Conservation (phyloP, 2,329 filamentous ascomycete species). For the Aspergillus oerlinghausenensis region DNA sequence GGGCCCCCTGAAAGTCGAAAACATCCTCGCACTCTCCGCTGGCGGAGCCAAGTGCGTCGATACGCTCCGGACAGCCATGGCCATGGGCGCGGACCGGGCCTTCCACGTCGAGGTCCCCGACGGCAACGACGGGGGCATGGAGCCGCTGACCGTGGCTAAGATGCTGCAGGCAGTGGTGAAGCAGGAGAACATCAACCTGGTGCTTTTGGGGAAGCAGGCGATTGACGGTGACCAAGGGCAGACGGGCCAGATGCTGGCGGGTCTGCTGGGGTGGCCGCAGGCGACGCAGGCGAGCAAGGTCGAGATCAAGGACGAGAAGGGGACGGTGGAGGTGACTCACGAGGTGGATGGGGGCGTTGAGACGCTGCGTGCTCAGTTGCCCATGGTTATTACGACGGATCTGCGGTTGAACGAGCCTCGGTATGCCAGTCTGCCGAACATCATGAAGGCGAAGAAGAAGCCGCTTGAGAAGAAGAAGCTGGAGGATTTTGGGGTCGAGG, state of each 20-base stretch:
- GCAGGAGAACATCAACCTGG: conserved; percentile 82
- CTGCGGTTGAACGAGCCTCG: conserved; percentile 89
- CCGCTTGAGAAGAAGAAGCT: conserved; percentile 87
- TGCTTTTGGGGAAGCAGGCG: conserved; percentile 94
- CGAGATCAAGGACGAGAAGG: conserved; percentile 63
- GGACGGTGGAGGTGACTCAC: conserved; percentile 70
- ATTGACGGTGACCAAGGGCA: conserved; percentile 95
- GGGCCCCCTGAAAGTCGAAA: conserved; percentile 70
- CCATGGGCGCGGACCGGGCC: conserved; percentile 91
- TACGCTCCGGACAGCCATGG: conserved; percentile 91
- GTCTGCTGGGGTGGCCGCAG: conserved; percentile 85
- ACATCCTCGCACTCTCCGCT: conserved; percentile 85
- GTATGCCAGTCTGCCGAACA: conserved; percentile 93
- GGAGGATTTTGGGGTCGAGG: conserved; percentile 73
- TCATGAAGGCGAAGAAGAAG: conserved; percentile 99
- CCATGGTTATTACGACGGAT: conserved; percentile 93
- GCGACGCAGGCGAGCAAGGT: conserved; percentile 90
- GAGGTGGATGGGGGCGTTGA: conserved; percentile 96
- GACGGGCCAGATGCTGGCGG: conserved; percentile 97
- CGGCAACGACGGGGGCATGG: conserved; percentile 61
- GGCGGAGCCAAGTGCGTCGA: conserved; percentile 85
- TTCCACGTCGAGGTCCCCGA: conserved; percentile 82
- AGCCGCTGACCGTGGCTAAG: conserved; percentile 91
- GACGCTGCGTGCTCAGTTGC: conserved; percentile 78
- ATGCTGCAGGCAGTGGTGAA: conserved; percentile 74